phyloP scores from a whole-genome alignment of 331 rosid genomes.

The Erythrophleum ivorense region DNA sequence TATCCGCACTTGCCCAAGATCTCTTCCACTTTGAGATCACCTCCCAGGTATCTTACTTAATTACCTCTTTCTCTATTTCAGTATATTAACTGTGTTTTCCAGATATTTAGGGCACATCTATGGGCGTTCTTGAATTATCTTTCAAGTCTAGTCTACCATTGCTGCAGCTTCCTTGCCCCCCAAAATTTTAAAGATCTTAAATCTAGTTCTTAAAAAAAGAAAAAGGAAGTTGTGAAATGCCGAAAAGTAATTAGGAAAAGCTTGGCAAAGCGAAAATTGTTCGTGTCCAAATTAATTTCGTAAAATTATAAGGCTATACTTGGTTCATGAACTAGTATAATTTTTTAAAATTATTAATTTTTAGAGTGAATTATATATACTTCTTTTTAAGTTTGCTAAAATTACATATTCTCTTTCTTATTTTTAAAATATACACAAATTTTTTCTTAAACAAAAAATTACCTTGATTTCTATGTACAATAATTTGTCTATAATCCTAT shows the following conservation, averaged over 20 bases:
- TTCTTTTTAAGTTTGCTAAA: too few species aligned
- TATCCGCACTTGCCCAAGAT: conserved; percentile 83
- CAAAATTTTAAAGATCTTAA: background rate
- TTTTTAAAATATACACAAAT: too few species aligned
- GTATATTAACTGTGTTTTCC: background rate
- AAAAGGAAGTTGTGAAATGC: background rate
- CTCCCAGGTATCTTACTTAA: conserved; percentile 64
- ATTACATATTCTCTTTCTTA: too few species aligned
- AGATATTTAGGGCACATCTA: background rate
- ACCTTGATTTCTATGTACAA: too few species aligned
- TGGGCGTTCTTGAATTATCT: background rate
- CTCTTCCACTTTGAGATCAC: conserved; percentile 78
- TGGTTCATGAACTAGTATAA: background rate
- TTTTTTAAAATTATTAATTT: too few species aligned
- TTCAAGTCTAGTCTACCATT: background rate
- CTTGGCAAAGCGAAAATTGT: background rate
- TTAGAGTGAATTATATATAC: too few species aligned
- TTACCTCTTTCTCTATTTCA: background rate
- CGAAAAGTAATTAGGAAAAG: background rate
- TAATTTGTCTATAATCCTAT: too few species aligned
- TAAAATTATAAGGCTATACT: background rate
- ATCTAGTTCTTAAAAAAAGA: background rate
- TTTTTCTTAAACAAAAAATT: too few species aligned
- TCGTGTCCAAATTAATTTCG: background rate
- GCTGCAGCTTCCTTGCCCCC: background rate